Evolutionary conservation across 441 rosid genomes (phyloP).

Genomic region (Macaranga tanarius): DNA sequence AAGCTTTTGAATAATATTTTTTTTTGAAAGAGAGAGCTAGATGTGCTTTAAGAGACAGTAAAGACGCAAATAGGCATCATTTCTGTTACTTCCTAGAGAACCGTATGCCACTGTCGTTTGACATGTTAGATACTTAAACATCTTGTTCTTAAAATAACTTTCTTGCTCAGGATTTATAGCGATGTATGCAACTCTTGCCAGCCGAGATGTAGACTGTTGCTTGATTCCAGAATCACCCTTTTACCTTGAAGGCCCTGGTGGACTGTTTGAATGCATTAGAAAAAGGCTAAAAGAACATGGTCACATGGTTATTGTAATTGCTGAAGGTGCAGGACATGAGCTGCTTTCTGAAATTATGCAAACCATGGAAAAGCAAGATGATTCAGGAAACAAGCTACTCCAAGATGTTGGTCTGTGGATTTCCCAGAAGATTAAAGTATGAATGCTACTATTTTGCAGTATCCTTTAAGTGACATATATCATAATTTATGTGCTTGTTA

Average conservation of each 20-base stretch:
- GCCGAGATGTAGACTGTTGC: slow-evolving; percentile 86
- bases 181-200: slow-evolving; percentile 78
- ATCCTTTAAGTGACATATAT: neutral
- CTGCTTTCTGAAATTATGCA: slow-evolving; percentile 43
- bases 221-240: slow-evolving; percentile 84
- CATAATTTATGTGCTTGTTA: neutral
- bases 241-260: slow-evolving; percentile 74
- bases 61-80: no score
- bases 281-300: slow-evolving; percentile 65
- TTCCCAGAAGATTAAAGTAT: slow-evolving; percentile 62
- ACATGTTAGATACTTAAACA: neutral
- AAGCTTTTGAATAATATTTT: neutral
- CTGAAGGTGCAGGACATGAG: slow-evolving; percentile 88
- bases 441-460: neutral
- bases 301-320: slow-evolving; percentile 80
- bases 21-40: neutral
- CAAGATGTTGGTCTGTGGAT: slow-evolving; percentile 73
- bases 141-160: neutral
- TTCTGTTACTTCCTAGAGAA: neutral
- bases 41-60: neutral
- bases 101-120: neutral
- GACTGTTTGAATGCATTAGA: slow-evolving; percentile 61
- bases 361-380: slow-evolving; percentile 48
- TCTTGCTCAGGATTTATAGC: slow-evolving; percentile 67
- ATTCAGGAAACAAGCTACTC: slow-evolving; percentile 72